A percentile compares a stretch with the other conserved stretches of the same genome.
These are phyloP conservation scores for Zygosaccharomyces pseudorouxii DNA, from an alignment of 805 yeast species.

Conservation along the genomic window DNA sequence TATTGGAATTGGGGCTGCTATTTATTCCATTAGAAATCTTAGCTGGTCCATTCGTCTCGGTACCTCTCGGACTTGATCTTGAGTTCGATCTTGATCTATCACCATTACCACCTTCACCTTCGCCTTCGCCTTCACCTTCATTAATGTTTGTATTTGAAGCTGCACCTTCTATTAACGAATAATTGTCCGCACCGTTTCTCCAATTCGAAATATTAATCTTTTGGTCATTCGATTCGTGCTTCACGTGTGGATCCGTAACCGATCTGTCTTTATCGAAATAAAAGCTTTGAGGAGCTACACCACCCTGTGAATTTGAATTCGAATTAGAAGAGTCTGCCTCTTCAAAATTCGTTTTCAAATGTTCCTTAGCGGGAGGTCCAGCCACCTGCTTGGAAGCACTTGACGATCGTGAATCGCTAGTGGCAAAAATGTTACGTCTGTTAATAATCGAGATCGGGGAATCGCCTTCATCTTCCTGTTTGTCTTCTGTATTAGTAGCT, in stretches of 20 bases:
- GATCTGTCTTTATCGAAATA: slow-evolving; percentile 23
- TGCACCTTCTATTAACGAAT: slow-evolving; percentile 19
- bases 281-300: slow-evolving; percentile 24
- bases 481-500: neutral
- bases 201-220: slow-evolving; percentile 27
- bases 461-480: slow-evolving; percentile 10
- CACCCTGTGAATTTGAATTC: slow-evolving; percentile 9
- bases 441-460: slow-evolving; percentile 19
- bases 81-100: slow-evolving; percentile 1
- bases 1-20: slow-evolving; percentile 1
- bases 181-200: slow-evolving; percentile 25
- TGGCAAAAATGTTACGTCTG: slow-evolving; percentile 19
- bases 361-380: slow-evolving; percentile 10
- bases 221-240: slow-evolving; percentile 14
- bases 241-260: slow-evolving; percentile 26
- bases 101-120: neutral
- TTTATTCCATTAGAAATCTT: slow-evolving; percentile 1
- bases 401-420: slow-evolving; percentile 18
- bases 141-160: neutral
- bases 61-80: neutral
- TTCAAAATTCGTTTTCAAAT: slow-evolving; percentile 1
- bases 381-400: slow-evolving; percentile 13
- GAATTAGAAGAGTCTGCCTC: neutral
- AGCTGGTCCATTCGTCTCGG: slow-evolving; percentile 2
- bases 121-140: neutral